Evolutionary conservation across 2,329 filamentous ascomycete genomes (phyloP).

Genomic region (Pseudocercospora fijiensis): DNA sequence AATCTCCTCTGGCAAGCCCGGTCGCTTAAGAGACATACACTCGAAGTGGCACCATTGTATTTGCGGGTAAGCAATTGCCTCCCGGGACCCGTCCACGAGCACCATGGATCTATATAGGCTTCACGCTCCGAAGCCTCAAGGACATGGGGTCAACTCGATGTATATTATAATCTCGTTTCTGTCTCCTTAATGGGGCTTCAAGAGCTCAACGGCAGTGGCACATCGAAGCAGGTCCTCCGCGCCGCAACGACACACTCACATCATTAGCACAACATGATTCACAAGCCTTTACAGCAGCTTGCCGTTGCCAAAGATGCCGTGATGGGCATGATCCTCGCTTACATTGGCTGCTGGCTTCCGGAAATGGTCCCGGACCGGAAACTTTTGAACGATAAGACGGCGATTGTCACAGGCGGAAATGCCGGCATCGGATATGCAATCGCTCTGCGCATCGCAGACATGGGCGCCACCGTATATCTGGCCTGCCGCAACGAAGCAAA

Average conservation of each 20-base stretch:
- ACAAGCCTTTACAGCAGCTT: neutral
- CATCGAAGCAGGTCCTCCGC: neutral
- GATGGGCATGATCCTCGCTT: neutral
- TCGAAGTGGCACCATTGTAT: neutral
- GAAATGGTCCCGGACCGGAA: constrained; percentile 4
- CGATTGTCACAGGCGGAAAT: constrained; percentile 21
- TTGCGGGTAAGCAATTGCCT: neutral
- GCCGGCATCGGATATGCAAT: constrained; percentile 20
- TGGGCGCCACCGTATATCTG: constrained; percentile 8
- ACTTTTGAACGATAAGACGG: constrained; percentile 15
- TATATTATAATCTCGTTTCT: neutral
- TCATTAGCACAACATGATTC: neutral
- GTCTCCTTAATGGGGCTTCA: neutral
- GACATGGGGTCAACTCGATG: neutral
- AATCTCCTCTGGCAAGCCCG: neutral
- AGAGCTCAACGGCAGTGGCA: neutral
- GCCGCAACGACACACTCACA: neutral
- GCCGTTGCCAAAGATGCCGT: neutral
- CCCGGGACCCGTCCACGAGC: neutral
- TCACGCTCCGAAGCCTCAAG: neutral
- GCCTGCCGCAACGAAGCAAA: neutral
- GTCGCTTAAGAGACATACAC: neutral
- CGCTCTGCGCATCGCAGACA: constrained; percentile 11
- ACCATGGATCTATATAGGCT: neutral
- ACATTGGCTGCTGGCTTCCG: constrained; percentile 2